Conservation (phyloP, 169 alveolate species). For the Plasmodium fragile region DNA sequence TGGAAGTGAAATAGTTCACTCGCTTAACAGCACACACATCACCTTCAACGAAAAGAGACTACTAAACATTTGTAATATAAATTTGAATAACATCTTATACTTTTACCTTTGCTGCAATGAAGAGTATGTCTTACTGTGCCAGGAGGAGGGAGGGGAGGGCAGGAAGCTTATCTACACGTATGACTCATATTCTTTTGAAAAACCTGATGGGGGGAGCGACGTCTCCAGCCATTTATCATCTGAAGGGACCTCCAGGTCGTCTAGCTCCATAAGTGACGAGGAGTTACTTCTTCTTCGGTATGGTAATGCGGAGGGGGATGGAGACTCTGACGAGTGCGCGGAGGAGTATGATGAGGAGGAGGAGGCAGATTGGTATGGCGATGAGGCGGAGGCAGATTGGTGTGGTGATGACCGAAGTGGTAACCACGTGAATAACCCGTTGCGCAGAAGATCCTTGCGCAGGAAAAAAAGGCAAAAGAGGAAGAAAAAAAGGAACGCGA, state of each 20-base stretch:
- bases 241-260: neutral
- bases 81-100: slow-evolving; percentile 31
- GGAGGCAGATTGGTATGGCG: neutral
- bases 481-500: neutral
- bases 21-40: slow-evolving; percentile 2
- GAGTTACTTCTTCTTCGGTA: slow-evolving; percentile 27
- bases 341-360: neutral
- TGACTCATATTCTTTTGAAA: slow-evolving; percentile 54
- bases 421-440: neutral
- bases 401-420: neutral
- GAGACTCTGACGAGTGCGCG: neutral
- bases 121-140: neutral
- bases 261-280: slow-evolving; percentile 57
- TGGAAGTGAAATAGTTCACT: neutral
- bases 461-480: slow-evolving; percentile 4
- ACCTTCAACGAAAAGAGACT: slow-evolving; percentile 35
- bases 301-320: slow-evolving; percentile 1
- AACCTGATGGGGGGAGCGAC: neutral
- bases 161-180: slow-evolving; percentile 29
- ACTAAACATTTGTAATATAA: slow-evolving; percentile 34
- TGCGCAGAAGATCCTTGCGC: too few species aligned
- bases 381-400: neutral
- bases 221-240: neutral
- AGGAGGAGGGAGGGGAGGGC: neutral
- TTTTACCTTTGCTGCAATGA: slow-evolving; percentile 64